Percentiles rank a stretch among this genome's conserved stretches.
Conservation (phyloP, 192 early-diverging fungal genomes). For the Backusella parvicylindrica region DNA sequence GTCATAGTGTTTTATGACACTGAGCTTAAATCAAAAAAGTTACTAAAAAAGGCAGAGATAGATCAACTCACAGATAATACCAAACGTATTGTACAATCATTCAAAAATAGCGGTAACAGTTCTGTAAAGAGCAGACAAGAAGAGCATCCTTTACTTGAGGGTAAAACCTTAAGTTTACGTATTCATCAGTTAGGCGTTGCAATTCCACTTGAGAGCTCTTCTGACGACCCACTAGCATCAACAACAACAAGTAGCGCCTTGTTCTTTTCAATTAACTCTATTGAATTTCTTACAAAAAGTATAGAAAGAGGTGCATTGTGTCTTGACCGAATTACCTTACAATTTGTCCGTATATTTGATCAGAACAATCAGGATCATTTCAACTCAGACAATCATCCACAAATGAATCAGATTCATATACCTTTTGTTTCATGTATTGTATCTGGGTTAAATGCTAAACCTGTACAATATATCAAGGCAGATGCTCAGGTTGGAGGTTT, state of each 20-base stretch:
- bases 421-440: conserved; percentile 54
- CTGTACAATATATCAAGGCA: conserved; percentile 36
- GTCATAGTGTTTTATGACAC: conserved; percentile 60
- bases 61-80: conserved; percentile 63
- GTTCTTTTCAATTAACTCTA: conserved; percentile 53
- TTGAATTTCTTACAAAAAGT: conserved; percentile 57
- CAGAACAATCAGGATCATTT: conserved; percentile 57
- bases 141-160: conserved; percentile 52
- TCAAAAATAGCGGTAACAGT: conserved; percentile 30
- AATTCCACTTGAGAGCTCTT: conserved; percentile 49
- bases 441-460: conserved; percentile 35
- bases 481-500: conserved; percentile 66
- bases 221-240: background rate
- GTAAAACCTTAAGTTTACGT: conserved; percentile 45
- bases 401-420: conserved; percentile 50
- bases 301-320: conserved; percentile 52
- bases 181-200: conserved; percentile 58
- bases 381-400: conserved; percentile 43
- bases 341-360: conserved; percentile 66
- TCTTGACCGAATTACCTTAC: conserved; percentile 58
- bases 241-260: conserved; percentile 43
- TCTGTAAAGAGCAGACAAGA: conserved; percentile 36
- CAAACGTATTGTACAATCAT: conserved; percentile 56
- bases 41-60: conserved; percentile 54
- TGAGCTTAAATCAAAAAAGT: conserved; percentile 58